phyloP scores from a whole-genome alignment of 495 filamentous ascomycete species.

The Trichoderma gamsii region DNA sequence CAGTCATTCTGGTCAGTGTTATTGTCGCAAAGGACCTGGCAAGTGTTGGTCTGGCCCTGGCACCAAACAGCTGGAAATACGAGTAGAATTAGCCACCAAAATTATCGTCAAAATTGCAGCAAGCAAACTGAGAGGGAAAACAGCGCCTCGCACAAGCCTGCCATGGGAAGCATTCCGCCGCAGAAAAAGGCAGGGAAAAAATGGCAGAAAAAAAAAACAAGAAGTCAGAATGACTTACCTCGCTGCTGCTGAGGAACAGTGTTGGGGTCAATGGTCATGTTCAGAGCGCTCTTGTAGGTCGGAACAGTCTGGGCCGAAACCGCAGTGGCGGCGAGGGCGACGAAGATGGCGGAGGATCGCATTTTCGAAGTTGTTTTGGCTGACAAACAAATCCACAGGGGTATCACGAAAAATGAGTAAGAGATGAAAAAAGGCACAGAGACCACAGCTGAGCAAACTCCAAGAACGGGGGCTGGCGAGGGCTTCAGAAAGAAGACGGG shows the following conservation, averaged over 20 bases:
- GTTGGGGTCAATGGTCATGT: conserved; percentile 30
- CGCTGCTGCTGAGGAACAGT: conserved; percentile 18
- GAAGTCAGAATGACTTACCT: conserved; percentile 20
- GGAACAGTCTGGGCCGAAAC: conserved; percentile 24
- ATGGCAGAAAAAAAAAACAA: neutral
- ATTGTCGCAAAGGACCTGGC: conserved; percentile 28
- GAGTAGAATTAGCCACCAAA: neutral
- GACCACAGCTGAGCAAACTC: conserved; percentile 5
- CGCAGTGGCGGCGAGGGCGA: conserved; percentile 28
- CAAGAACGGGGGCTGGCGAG: neutral
- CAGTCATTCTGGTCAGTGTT: conserved; percentile 24
- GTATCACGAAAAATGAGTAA: conserved; percentile 5
- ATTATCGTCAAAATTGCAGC: conserved; percentile 11
- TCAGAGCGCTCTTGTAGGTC: conserved; percentile 17
- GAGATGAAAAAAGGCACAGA: conserved; percentile 7
- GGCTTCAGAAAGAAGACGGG: conserved; percentile 7
- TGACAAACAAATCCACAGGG: neutral
- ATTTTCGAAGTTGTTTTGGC: conserved; percentile 19
- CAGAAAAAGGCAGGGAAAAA: neutral
- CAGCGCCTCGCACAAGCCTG: neutral
- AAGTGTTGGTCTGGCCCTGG: conserved; percentile 31
- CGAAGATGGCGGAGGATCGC: conserved; percentile 27
- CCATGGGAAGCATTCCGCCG: neutral
- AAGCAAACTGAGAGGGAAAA: neutral
- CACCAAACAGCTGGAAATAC: conserved; percentile 28